These are phyloP conservation scores for Staphylotrichum longicolle DNA, from an alignment of 495 filamentous ascomycete genomes.

Conservation along the genomic window DNA sequence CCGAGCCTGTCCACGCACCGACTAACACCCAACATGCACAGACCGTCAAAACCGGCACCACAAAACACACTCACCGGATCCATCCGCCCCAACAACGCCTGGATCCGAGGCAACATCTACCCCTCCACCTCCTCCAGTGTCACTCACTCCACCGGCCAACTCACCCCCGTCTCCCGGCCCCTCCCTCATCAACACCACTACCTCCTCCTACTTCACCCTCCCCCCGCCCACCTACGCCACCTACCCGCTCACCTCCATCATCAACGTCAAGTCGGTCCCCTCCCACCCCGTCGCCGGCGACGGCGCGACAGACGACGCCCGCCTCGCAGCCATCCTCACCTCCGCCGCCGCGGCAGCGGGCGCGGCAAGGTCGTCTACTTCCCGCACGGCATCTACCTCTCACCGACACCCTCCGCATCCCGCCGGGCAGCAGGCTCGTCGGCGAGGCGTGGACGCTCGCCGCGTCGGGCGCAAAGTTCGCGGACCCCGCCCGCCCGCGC, in stretches of 20 bases:
- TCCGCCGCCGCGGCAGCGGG: slow-evolving; percentile 34
- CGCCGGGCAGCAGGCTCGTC: slow-evolving; percentile 53
- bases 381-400: slow-evolving; percentile 60
- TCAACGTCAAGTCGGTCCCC: slow-evolving; percentile 51
- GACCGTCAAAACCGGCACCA: slow-evolving; percentile 22
- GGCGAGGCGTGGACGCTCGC: slow-evolving; percentile 28
- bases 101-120: slow-evolving; percentile 32
- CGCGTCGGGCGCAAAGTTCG: slow-evolving; percentile 41
- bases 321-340: slow-evolving; percentile 42
- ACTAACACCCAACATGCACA: not conserved
- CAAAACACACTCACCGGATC: slow-evolving; percentile 27
- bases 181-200: slow-evolving; percentile 31
- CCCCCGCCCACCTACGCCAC: slow-evolving; percentile 42
- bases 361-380: slow-evolving; percentile 56
- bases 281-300: slow-evolving; percentile 29
- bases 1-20: not conserved
- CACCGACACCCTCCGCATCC: slow-evolving; percentile 51
- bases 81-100: slow-evolving; percentile 17
- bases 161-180: slow-evolving; percentile 30
- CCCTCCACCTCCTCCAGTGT: not conserved
- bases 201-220: slow-evolving; percentile 40
- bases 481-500: slow-evolving; percentile 47
- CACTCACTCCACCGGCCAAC: slow-evolving; percentile 14
- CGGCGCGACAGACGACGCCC: slow-evolving; percentile 34
- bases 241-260: slow-evolving; percentile 35